A percentile compares a stretch with the other conserved stretches of the same genome.
These are phyloP conservation scores for Xanthoconium purpureum DNA, from an alignment of 768 basidiomycete species.

Conservation along the genomic window DNA sequence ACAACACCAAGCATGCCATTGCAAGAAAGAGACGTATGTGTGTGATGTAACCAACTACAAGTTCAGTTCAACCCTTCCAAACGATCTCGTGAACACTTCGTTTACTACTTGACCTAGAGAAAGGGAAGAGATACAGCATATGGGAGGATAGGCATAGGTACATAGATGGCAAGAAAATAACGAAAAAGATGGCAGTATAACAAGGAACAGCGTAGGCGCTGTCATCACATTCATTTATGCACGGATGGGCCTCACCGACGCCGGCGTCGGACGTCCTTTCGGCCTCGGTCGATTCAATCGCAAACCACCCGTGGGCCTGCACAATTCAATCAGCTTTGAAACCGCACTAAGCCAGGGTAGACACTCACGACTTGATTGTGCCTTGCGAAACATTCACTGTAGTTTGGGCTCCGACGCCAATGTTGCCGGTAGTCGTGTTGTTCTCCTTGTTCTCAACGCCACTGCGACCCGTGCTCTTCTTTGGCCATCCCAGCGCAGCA, in stretches of 20 bases:
- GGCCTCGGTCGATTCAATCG: conserved; percentile 47
- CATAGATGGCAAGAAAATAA: conserved; percentile 23
- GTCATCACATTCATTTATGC: conserved; percentile 10
- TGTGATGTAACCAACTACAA: not conserved
- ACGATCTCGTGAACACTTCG: not conserved
- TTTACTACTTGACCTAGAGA: not conserved
- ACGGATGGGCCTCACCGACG: conserved; percentile 27
- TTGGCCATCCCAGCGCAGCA: conserved; percentile 60
- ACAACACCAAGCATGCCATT: not conserved
- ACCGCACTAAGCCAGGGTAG: too few relatives aligned
- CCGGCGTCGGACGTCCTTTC: conserved; percentile 39
- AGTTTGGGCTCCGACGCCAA: not conserved
- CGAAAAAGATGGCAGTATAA: not conserved
- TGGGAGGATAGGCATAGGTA: conserved; percentile 28
- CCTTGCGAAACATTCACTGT: conserved; percentile 31
- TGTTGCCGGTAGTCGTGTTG: conserved; percentile 13
- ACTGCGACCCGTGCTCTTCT: conserved; percentile 53
- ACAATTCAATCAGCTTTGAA: not conserved
- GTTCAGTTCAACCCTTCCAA: not conserved
- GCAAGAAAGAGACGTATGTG: not conserved
- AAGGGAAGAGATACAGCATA: conserved; percentile 28
- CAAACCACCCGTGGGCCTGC: conserved; percentile 40
- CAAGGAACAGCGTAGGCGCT: not conserved
- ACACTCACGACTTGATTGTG: conserved; percentile 54
- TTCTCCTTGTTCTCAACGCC: conserved; percentile 59